Conservation (phyloP, 768 basidiomycete genomes). For the Pisolithus microcarpus region DNA sequence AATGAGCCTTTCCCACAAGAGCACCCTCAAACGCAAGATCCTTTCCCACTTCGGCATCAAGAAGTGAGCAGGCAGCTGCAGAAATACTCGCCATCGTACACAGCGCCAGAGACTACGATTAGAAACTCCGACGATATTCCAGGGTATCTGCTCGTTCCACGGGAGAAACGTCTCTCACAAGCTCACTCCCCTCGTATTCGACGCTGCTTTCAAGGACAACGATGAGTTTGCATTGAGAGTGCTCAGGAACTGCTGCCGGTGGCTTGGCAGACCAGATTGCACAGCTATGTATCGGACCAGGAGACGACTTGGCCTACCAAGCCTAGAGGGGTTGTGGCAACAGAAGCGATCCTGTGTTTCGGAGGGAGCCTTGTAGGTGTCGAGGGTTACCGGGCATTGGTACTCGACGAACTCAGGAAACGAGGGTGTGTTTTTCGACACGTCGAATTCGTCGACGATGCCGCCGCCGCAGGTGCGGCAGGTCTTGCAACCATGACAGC, state of each 20-base stretch:
- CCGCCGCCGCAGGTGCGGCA: constrained; percentile 55
- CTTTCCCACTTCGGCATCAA: constrained; percentile 50
- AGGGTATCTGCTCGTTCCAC: constrained; percentile 29
- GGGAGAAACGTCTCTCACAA: constrained; percentile 70
- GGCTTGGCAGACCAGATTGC: constrained; percentile 55
- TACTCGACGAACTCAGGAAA: constrained; percentile 48
- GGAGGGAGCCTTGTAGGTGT: constrained; percentile 74
- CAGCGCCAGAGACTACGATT: constrained; percentile 46
- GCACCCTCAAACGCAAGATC: constrained; percentile 40
- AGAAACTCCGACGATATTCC: constrained; percentile 8
- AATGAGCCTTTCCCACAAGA: constrained; percentile 11
- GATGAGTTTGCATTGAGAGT: constrained; percentile 62
- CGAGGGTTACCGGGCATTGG: constrained; percentile 46
- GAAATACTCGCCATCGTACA: constrained; percentile 64
- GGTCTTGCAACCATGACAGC: constrained; percentile 36
- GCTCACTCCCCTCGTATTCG: constrained; percentile 74
- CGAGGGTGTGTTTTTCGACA: constrained; percentile 58
- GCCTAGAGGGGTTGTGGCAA: constrained; percentile 40
- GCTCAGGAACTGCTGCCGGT: constrained; percentile 42
- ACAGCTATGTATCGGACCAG: constrained; percentile 34
- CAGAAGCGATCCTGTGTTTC: constrained; percentile 59
- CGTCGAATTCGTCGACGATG: constrained; percentile 64
- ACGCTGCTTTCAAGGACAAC: constrained; percentile 60
- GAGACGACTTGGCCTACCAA: constrained; percentile 27
- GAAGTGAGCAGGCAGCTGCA: constrained; percentile 36